Percentiles rank a stretch among this genome's conserved stretches.
These are phyloP conservation scores for Phialophora expanda DNA, from an alignment of 2,329 filamentous ascomycete genomes.

Conservation along the genomic window DNA sequence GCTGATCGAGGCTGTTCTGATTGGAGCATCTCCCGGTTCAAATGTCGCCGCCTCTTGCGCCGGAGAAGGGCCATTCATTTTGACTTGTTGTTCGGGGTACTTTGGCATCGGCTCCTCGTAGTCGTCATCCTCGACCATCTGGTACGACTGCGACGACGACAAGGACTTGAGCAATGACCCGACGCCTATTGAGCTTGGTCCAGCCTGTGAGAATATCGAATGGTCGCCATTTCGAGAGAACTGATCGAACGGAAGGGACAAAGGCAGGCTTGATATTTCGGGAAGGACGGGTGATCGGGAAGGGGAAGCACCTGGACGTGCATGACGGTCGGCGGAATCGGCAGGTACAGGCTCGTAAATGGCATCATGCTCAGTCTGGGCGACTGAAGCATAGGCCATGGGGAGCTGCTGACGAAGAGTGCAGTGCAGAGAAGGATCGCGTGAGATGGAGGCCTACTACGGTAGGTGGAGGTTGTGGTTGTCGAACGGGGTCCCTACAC, in stretches of 20 bases:
- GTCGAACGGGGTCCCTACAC: constrained; percentile 21
- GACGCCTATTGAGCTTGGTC: constrained; percentile 30
- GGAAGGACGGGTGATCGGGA: constrained; percentile 21
- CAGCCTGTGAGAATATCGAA: constrained; percentile 13
- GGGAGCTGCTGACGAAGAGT: constrained; percentile 5
- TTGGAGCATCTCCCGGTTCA: constrained; percentile 32
- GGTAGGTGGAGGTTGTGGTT: constrained; percentile 1
- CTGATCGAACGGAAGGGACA: constrained; percentile 24
- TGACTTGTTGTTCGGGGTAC: constrained; percentile 20
- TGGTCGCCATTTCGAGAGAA: constrained; percentile 26
- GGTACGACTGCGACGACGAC: constrained; percentile 48
- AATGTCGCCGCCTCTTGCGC: constrained; percentile 26
- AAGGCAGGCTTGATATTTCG: constrained; percentile 26
- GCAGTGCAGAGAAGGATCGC: constrained; percentile 12
- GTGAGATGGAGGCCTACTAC: constrained; percentile 17
- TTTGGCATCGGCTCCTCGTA: constrained; percentile 44
- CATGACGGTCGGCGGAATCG: constrained; percentile 13
- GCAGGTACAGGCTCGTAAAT: constrained; percentile 16
- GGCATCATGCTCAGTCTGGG: constrained; percentile 32
- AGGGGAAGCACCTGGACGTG: constrained; percentile 11
- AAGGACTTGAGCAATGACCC: constrained; percentile 48
- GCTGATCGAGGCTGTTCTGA: constrained; percentile 48
- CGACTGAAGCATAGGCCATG: constrained; percentile 35
- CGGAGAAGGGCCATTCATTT: constrained; percentile 20
- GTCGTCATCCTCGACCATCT: constrained; percentile 55